Evolutionary conservation across 2,329 filamentous ascomycete genomes (phyloP).

Genomic region (Aspergillus melleus): DNA sequence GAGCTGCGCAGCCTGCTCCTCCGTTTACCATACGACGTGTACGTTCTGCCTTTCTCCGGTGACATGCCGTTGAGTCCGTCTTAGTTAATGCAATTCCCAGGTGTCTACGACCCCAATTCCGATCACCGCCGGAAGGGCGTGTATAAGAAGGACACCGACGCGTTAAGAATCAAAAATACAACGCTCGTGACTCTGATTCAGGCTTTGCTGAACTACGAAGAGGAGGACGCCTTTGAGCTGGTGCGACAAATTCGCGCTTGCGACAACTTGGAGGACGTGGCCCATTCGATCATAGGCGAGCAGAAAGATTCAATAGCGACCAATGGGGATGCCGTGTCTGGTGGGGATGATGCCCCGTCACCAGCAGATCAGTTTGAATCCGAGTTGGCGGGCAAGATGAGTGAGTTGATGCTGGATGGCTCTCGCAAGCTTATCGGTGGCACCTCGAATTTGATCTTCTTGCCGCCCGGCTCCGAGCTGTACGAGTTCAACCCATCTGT

Average conservation of each 20-base stretch:
- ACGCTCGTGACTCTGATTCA: constrained; percentile 92
- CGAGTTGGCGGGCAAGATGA: constrained; percentile 89
- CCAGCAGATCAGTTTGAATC: constrained; percentile 62
- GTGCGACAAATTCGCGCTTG: constrained; percentile 87
- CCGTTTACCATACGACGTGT: constrained; percentile 68
- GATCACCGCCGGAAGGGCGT: constrained; percentile 96
- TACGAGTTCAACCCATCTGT: constrained; percentile 40
- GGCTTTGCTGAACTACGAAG: constrained; percentile 85
- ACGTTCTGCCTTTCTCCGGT: constrained; percentile 10
- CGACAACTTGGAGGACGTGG: constrained; percentile 68
- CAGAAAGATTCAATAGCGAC: constrained; percentile 51
- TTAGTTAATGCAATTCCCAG: constrained; percentile 51
- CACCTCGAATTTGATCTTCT: constrained; percentile 87
- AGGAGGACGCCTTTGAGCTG: constrained; percentile 78
- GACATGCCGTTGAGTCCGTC: neutral
- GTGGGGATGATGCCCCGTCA: constrained; percentile 40
- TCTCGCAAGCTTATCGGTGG: constrained; percentile 89
- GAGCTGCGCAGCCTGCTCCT: constrained; percentile 92
- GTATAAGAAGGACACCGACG: constrained; percentile 90
- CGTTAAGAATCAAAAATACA: constrained; percentile 79
- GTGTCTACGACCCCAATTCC: constrained; percentile 92
- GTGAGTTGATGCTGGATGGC: constrained; percentile 82
- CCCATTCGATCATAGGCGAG: constrained; percentile 57
- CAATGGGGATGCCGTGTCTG: constrained; percentile 31
- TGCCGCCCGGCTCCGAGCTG: constrained; percentile 55